A percentile compares a stretch with the other conserved stretches of the same genome.
Evolutionary conservation across 2,329 filamentous ascomycete species (phyloP).

Genomic region (Rutstroemia sp.): DNA sequence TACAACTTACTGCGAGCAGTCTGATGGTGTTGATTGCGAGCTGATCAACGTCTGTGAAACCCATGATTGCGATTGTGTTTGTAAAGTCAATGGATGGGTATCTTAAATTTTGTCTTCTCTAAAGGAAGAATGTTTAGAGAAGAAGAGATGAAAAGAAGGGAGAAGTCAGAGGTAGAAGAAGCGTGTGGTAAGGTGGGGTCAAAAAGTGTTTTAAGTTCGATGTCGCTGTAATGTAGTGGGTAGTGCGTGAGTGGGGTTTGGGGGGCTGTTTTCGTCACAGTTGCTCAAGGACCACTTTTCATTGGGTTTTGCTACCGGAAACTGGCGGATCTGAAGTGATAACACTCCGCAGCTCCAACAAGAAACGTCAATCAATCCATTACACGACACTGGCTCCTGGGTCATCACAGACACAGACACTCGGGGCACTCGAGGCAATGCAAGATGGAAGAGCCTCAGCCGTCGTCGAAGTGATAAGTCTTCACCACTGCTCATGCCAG

Average conservation of each 20-base stretch:
- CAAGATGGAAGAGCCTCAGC: too few relatives aligned
- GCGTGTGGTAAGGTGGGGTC: not conserved
- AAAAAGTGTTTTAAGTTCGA: not conserved
- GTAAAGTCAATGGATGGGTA: not conserved
- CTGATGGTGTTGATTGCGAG: constrained; percentile 98
- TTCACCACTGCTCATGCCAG: too few relatives aligned
- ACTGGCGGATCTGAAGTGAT: not conserved
- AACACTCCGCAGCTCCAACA: not conserved
- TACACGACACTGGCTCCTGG: too few relatives aligned
- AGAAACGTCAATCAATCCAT: not conserved
- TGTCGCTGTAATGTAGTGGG: not conserved
- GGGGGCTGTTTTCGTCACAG: not conserved
- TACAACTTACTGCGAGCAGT: constrained; percentile 77
- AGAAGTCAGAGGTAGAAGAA: not conserved
- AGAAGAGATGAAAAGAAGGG: not conserved
- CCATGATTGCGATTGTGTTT: constrained; percentile 49
- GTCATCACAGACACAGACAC: too few relatives aligned
- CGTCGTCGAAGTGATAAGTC: too few relatives aligned
- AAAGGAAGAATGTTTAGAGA: not conserved
- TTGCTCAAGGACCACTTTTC: not conserved
- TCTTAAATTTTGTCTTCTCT: not conserved
- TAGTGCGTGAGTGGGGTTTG: not conserved
- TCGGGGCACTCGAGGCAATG: too few relatives aligned
- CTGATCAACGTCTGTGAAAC: constrained; percentile 79
- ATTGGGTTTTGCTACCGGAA: not conserved